phyloP scores from a whole-genome alignment of 148 eudicot genomes.

The Nyssa sinensis region DNA sequence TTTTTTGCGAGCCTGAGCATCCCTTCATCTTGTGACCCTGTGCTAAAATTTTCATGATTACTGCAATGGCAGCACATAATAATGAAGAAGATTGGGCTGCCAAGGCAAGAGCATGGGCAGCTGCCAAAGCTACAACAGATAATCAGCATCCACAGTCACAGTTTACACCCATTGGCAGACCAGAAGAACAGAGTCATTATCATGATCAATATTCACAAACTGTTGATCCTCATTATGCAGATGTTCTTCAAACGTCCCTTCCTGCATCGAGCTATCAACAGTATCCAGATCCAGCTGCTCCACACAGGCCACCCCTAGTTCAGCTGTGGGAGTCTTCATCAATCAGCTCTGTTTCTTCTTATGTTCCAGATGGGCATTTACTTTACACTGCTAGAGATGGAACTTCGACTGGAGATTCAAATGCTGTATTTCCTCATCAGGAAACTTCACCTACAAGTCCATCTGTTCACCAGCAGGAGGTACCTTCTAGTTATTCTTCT shows the following conservation, averaged over 20 bases:
- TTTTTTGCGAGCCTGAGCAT: background rate
- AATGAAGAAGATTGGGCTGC: conserved; percentile 98
- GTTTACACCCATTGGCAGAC: conserved; percentile 32
- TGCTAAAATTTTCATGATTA: conserved; percentile 6
- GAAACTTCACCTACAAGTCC: conserved; percentile 50
- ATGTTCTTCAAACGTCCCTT: conserved; percentile 39
- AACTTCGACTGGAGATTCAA: conserved; percentile 42
- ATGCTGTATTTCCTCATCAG: conserved; percentile 47
- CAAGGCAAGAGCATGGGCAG: conserved; percentile 95
- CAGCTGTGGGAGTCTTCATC: conserved; percentile 55
- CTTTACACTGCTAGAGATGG: conserved; percentile 54
- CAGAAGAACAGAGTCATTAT: conserved; percentile 50
- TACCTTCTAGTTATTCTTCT: conserved; percentile 99
- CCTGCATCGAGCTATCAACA: conserved; percentile 57
- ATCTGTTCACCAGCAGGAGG: conserved; percentile 97
- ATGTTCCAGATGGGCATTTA: conserved; percentile 50
- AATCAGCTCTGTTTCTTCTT: conserved; percentile 48
- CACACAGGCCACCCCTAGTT: conserved; percentile 33
- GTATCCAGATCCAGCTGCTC: conserved; percentile 43
- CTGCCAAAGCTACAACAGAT: conserved; percentile 63
- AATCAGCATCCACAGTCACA: conserved; percentile 60
- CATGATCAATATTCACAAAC: conserved; percentile 58
- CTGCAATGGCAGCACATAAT: conserved; percentile 42
- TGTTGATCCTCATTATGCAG: conserved; percentile 48
- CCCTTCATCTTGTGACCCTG: background rate